Conservation (phyloP, 495 filamentous ascomycete genomes). For the Eremomyces bilateralis region DNA sequence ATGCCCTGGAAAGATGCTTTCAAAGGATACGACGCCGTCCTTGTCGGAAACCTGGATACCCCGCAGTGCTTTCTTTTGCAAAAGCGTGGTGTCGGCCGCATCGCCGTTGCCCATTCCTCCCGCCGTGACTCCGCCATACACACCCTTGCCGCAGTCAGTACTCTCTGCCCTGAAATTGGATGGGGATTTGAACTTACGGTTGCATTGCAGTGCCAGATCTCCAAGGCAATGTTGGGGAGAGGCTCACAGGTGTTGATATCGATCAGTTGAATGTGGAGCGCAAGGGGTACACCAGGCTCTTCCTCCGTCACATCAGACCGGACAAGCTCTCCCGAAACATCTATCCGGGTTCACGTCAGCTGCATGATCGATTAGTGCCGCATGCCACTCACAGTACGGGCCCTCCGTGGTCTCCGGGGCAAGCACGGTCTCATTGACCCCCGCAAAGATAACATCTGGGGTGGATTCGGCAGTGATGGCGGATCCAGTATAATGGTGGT, state of each 20-base stretch:
- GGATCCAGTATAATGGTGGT: too few relatives aligned
- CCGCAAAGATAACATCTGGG: too few relatives aligned
- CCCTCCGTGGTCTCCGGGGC: conserved; percentile 5
- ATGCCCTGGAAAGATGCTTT: conserved; percentile 37
- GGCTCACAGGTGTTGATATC: conserved; percentile 33
- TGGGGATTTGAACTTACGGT: too few relatives aligned
- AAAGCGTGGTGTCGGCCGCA: conserved; percentile 15
- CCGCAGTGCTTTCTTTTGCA: conserved; percentile 27
- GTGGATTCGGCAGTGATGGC: too few relatives aligned
- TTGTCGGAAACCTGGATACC: conserved; percentile 28
- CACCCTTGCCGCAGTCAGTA: too few relatives aligned
- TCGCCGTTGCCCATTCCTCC: conserved; percentile 5
- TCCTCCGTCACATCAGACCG: conserved; percentile 28
- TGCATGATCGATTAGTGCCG: too few relatives aligned
- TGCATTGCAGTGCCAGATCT: conserved; percentile 36
- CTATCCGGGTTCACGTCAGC: too few relatives aligned
- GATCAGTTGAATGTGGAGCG: conserved; percentile 35
- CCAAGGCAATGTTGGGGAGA: conserved; percentile 29
- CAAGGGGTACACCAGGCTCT: conserved; percentile 31
- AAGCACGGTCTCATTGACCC: too few relatives aligned
- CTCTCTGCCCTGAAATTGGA: too few relatives aligned
- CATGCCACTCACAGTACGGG: conserved; percentile 6
- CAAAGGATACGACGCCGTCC: conserved; percentile 33
- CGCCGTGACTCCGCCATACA: conserved; percentile 24
- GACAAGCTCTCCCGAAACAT: conserved; percentile 23